A percentile compares a stretch with the other conserved stretches of the same genome.
phyloP scores from a whole-genome alignment of 352 stramenopile genomes.

The Globisporangium rhizosaccharum region DNA sequence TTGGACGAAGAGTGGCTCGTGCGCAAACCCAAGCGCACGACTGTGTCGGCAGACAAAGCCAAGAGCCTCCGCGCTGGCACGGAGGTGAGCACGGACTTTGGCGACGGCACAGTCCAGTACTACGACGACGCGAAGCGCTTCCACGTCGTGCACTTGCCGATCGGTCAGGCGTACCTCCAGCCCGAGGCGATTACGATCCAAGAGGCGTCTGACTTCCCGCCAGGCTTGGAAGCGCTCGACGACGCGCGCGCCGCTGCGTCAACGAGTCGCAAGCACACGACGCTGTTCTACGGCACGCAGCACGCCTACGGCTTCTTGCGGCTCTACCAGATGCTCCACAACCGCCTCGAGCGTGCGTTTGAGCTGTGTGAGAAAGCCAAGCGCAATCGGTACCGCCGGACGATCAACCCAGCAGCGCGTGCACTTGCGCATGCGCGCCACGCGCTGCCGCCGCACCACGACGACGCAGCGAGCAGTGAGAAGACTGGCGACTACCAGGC shows the following conservation, averaged over 20 bases:
- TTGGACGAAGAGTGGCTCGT: constrained; percentile 80
- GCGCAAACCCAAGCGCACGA: constrained; percentile 66
- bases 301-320: constrained; percentile 87
- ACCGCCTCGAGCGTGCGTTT: constrained; percentile 72
- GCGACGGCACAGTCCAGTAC: constrained; percentile 74
- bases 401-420: constrained; percentile 78
- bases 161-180: constrained; percentile 70
- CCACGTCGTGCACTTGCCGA: constrained; percentile 61
- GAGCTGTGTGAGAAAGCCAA: constrained; percentile 86
- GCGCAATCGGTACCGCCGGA: constrained; percentile 80
- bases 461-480: constrained; percentile 44
- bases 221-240: constrained; percentile 54
- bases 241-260: constrained; percentile 49
- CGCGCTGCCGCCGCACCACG: constrained; percentile 20
- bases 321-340: constrained; percentile 86
- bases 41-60: constrained; percentile 54
- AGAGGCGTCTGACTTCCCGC: constrained; percentile 68
- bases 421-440: constrained; percentile 72
- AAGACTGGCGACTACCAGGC: constrained; percentile 84
- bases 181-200: constrained; percentile 70
- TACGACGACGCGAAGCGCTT: constrained; percentile 60
- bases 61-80: constrained; percentile 60
- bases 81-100: constrained; percentile 77
- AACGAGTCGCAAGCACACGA: constrained; percentile 32
- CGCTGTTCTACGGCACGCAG: constrained; percentile 75